Evolutionary conservation across 805 yeast genomes (phyloP).

Genomic region (Ogataea corticis): DNA sequence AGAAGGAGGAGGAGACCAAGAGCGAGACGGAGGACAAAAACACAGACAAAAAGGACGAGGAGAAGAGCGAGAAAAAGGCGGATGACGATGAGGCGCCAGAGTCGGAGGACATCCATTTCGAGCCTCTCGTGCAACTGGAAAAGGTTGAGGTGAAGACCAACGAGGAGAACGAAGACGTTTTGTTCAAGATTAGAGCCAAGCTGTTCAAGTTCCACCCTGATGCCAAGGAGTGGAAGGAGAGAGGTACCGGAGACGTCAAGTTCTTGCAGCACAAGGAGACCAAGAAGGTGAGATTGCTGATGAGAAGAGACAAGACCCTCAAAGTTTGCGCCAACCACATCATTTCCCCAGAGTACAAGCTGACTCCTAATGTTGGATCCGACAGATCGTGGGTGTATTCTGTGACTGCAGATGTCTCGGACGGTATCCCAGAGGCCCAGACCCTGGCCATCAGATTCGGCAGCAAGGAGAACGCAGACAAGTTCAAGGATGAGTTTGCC

Average conservation of each 20-base stretch:
- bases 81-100: conserved; percentile 65
- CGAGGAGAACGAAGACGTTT: conserved; percentile 85
- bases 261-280: conserved; percentile 85
- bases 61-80: conserved; percentile 33
- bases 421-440: conserved; percentile 94
- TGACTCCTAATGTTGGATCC: conserved; percentile 92
- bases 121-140: conserved; percentile 92
- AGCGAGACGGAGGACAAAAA: conserved; percentile 38
- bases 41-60: conserved; percentile 37
- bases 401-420: conserved; percentile 92
- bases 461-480: conserved; percentile 88
- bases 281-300: conserved; percentile 82
- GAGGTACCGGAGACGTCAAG: conserved; percentile 98
- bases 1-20: conserved; percentile 43
- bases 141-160: conserved; percentile 95
- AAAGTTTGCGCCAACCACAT: conserved; percentile 98
- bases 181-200: conserved; percentile 90
- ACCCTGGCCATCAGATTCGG: conserved; percentile 97
- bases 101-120: conserved; percentile 87
- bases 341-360: conserved; percentile 75
- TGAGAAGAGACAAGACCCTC: conserved; percentile 99
- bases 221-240: conserved; percentile 95
- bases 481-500: conserved; percentile 90
- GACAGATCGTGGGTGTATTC: conserved; percentile 98
- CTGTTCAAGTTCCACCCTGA: conserved; percentile 84